These are phyloP conservation scores for Onygenales sp. DNA, from an alignment of 2,329 filamentous ascomycete genomes.

Conservation along the genomic window DNA sequence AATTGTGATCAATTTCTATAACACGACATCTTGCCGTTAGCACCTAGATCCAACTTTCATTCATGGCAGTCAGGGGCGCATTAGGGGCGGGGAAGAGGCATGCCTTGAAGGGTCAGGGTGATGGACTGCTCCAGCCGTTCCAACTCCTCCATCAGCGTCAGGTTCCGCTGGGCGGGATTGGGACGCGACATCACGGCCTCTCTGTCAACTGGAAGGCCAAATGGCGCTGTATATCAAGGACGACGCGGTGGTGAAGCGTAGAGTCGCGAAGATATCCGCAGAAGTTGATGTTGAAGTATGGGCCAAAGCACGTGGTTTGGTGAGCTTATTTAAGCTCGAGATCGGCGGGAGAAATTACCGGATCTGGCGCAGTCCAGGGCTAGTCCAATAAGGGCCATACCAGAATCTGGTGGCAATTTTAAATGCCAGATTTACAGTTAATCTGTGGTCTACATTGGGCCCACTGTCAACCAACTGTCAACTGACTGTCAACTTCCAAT, in stretches of 20 bases:
- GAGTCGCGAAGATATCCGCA: background rate
- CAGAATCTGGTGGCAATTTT: too few relatives aligned
- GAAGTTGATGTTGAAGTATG: background rate
- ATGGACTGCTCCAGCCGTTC: constrained; percentile 96
- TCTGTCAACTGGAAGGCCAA: background rate
- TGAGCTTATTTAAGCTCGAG: background rate
- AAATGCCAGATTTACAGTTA: too few relatives aligned
- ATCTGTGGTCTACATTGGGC: too few relatives aligned
- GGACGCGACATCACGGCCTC: constrained; percentile 40
- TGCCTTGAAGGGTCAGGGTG: constrained; percentile 87
- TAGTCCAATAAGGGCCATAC: background rate
- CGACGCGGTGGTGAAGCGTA: background rate
- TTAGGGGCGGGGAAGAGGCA: constrained; percentile 4
- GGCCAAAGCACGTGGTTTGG: background rate
- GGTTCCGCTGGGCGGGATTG: constrained; percentile 41
- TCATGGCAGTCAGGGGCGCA: background rate
- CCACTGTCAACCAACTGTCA: too few relatives aligned
- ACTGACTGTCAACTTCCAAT: too few relatives aligned
- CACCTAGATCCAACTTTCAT: background rate
- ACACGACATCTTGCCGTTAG: background rate
- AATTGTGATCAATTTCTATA: constrained; percentile 94
- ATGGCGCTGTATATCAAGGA: background rate
- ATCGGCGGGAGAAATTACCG: background rate
- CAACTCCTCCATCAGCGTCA: constrained; percentile 87
- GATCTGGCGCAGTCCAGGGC: background rate